Evolutionary conservation across 768 basidiomycete genomes (phyloP), one percentile per base, ranked within the genome.

Genomic region (Sporobolomyces phaffii): DNA sequence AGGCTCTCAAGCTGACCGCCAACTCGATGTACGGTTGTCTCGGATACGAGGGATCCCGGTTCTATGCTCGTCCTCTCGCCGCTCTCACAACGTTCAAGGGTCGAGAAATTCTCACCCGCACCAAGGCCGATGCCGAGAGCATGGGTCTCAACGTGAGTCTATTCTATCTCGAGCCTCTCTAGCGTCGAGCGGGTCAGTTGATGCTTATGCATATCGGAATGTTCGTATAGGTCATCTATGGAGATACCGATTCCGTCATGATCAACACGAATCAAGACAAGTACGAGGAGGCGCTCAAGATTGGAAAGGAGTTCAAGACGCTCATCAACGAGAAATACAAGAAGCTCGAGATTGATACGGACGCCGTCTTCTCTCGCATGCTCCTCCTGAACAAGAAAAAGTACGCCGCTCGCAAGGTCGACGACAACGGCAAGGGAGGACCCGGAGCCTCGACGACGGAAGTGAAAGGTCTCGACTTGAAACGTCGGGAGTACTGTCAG

Each of bases 11-110:
- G 79, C 85, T 98, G 38, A 99, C 96, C 6, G 96, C 96, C 53
- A 98, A 99, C 80, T 93, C 90, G 82, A 99, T 98, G 96, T 99
- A 99, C 78, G 96, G 96, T 22, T 99, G 96, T 81, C 86, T 99
- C 26, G 96, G 96, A 52, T 98, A 97, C 76, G 91, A 93, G 75
- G 89, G 91, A 73, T 97, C 96, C 14, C 82, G 96, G 54, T 98
- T 98, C 81, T 97, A 92, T 72, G 96, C 96, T 26, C 84, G 90
- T 47, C 91, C 93, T 0, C 84, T 99, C n/a, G 96, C 96, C 20
- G 91, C 96, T 48, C 83, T 99, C 52, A 98, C 93, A 26, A 99
- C 96, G 0, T 92, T 85, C 84, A 98, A 94, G 78, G 96, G 96
- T 74, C 87, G 96, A 77, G 92, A 98, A 78, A 98, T 98, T 74